Evolutionary conservation across 1,139 yeast genomes (phyloP), one percentile per base, ranked within the genome.

Genomic region (Ogataea hybrid): DNA sequence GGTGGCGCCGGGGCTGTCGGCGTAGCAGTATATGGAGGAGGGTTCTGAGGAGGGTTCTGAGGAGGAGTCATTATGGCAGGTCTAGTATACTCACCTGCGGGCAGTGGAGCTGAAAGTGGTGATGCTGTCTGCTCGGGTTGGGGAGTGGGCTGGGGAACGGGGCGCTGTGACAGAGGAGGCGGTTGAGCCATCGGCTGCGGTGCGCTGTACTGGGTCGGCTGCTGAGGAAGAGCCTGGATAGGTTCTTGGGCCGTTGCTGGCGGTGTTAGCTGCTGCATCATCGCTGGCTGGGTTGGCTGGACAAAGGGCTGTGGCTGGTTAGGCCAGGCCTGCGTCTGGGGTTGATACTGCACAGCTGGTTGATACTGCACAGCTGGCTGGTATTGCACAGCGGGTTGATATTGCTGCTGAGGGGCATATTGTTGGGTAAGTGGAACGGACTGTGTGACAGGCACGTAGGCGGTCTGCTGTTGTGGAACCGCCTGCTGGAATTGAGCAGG

Each of bases 51-150:
- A n/a, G n/a, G n/a, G n/a, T n/a, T n/a, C 20, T 5, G 20, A 18
- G 20, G 20, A 18, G 20, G 20, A 18, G 20, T 6, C 8, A 6
- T 18, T 18, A 18, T 18, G 20, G 9, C 11, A 32, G 16, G 34
- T 18, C 18, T 21, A 32, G 28, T 1, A 20, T 34, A 44, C 18
- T 44, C 42, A 16, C 41, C 28, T 15, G 39, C 17, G 11, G 47
- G 43, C n/a, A 25, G 29, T 23, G 44, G 32, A 23, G 16, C 35
- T 7, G 40, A 35, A 18, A 10, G 15, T 6, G 16, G 35, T n/a
- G 30, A n/a, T 1, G 25, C 28, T 14, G 28, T 28, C 9, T 28
- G 28, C 10, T 20, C 18, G 15, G 35, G 22, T 9, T 16, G 21
- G 20, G 32, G 21, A 25, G 15, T 25, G 23, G 27, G 14, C 14